Conservation (phyloP, 768 basidiomycete species). For the Tylopilus sp. region DNA sequence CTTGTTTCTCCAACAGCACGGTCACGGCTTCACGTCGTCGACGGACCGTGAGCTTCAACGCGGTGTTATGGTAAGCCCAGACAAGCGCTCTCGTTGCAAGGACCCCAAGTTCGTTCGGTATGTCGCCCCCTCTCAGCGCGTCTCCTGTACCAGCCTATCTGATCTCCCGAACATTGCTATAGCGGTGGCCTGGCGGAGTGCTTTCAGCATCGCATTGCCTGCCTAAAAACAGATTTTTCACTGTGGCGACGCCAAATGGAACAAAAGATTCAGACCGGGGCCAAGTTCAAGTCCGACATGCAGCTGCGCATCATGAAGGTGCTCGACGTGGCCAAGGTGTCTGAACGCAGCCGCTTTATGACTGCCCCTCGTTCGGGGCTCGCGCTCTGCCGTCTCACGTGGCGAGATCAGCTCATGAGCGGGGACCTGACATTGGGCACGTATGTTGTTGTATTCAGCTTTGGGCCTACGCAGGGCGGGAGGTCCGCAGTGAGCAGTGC, state of each 20-base stretch:
- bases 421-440: constrained; percentile 21
- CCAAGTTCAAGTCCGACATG: constrained; percentile 37
- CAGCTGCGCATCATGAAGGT: constrained; percentile 43
- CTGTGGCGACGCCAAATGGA: constrained; percentile 55
- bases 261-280: constrained; percentile 30
- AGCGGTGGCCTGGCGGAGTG: constrained; percentile 60
- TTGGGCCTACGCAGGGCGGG: constrained; percentile 25
- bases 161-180: neutral
- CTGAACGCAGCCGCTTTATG: constrained; percentile 27
- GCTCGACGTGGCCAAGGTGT: constrained; percentile 32
- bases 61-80: constrained; percentile 58
- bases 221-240: constrained; percentile 41
- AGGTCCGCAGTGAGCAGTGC: constrained; percentile 31
- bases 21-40: constrained; percentile 33
- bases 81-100: constrained; percentile 46
- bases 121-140: constrained; percentile 11
- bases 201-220: constrained; percentile 41
- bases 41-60: constrained; percentile 39
- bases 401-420: constrained; percentile 15
- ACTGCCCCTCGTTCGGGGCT: constrained; percentile 33
- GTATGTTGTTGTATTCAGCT: constrained; percentile 38
- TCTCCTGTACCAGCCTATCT: neutral
- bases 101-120: constrained; percentile 48
- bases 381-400: constrained; percentile 39
- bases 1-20: constrained; percentile 49